Conservation (phyloP, 768 basidiomycete species). For the Erythrobasidium yunnanense region DNA sequence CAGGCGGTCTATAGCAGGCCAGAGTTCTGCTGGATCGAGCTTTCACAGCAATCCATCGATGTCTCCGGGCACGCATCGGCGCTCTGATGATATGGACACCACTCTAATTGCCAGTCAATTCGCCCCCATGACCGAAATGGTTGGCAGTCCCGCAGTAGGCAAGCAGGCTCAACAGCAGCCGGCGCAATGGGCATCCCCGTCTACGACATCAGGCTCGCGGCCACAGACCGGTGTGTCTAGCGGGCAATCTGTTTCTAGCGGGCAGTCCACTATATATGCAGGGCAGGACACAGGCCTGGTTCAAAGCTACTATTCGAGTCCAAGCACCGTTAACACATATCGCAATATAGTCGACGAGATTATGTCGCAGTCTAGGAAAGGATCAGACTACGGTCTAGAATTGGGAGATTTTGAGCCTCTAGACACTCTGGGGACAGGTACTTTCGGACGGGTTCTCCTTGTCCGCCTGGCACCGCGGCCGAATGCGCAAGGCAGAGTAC, state of each 20-base stretch:
- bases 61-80: neutral
- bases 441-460: slow-evolving; percentile 84
- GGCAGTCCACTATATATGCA: no score
- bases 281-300: neutral
- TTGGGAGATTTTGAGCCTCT: slow-evolving; percentile 38
- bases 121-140: no score
- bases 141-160: no score
- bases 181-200: neutral
- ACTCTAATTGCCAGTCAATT: neutral
- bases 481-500: slow-evolving; percentile 17
- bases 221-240: no score
- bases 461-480: slow-evolving; percentile 57
- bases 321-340: neutral
- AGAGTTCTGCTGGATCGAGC: slow-evolving; percentile 1
- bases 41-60: neutral
- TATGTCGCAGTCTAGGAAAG: slow-evolving; percentile 28
- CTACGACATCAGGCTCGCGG: no score
- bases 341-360: slow-evolving; percentile 23
- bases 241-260: no score
- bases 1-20: slow-evolving; percentile 10
- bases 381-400: slow-evolving; percentile 32
- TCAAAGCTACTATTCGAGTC: neutral
- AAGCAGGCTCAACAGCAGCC: no score
- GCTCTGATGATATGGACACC: neutral
- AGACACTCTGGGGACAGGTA: slow-evolving; percentile 62